These are phyloP conservation scores for Microcyclosporella mali DNA, from an alignment of 2,329 filamentous ascomycete species.

Conservation along the genomic window DNA sequence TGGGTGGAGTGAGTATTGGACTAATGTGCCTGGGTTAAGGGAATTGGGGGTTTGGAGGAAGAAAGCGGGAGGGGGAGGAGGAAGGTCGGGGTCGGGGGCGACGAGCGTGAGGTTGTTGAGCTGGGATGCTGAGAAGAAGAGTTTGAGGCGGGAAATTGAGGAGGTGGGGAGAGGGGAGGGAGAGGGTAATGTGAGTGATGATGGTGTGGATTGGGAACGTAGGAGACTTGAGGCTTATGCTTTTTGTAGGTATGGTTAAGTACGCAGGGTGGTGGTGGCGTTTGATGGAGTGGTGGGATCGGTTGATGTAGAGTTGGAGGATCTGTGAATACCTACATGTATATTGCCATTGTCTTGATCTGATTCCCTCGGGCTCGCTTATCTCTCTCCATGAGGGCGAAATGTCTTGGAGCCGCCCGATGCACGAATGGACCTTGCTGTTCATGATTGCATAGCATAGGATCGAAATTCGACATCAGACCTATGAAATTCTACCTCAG, in stretches of 20 bases:
- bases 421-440: no score
- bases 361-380: no score
- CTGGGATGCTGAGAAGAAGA: not conserved
- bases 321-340: no score
- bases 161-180: not conserved
- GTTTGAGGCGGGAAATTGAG: not conserved
- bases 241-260: constrained; percentile 4
- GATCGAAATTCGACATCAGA: no score
- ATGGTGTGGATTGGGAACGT: not conserved
- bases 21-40: not conserved
- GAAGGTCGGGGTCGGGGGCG: not conserved
- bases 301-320: no score
- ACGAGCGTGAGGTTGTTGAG: not conserved
- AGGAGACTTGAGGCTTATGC: constrained; percentile 1
- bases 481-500: no score
- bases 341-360: no score
- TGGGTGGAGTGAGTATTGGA: constrained; percentile 1
- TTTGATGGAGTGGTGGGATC: no score
- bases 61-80: no score
- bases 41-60: not conserved
- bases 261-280: constrained; percentile 1
- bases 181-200: not conserved
- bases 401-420: no score
- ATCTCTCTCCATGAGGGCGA: no score
- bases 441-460: no score